A percentile compares a stretch with the other conserved stretches of the same genome.
phyloP scores from a whole-genome alignment of 2,329 filamentous ascomycete genomes.

The Fusarium coffeatum region DNA sequence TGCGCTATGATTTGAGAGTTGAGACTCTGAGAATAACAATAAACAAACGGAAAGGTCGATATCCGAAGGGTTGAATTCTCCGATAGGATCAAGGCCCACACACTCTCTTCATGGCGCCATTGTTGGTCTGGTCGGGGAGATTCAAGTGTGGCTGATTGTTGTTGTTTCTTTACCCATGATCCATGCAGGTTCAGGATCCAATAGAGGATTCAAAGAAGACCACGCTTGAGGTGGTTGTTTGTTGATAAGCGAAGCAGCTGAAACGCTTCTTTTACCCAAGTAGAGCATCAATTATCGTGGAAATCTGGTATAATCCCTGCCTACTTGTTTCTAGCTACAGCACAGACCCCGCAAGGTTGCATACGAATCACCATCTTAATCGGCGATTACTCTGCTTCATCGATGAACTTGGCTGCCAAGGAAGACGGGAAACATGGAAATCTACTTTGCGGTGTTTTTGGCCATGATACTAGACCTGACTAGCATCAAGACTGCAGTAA shows the following conservation, averaged over 20 bases:
- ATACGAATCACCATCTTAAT: constrained; percentile 23
- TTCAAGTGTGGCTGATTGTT: constrained; percentile 28
- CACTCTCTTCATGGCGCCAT: constrained; percentile 27
- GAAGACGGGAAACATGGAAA: constrained; percentile 30
- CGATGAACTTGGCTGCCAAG: constrained; percentile 24
- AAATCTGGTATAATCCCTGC: constrained; percentile 3
- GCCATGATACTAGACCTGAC: neutral
- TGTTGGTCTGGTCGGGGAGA: constrained; percentile 22
- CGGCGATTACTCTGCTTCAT: constrained; percentile 33
- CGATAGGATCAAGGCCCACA: constrained; percentile 33
- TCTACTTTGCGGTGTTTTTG: constrained; percentile 30
- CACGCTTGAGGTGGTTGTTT: constrained; percentile 13
- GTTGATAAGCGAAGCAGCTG: constrained; percentile 32
- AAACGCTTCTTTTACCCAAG: constrained; percentile 19
- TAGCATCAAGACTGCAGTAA: neutral
- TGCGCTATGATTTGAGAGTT: constrained; percentile 21
- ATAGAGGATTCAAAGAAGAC: constrained; percentile 9
- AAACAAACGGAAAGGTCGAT: constrained; percentile 40
- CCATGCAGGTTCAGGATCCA: constrained; percentile 21
- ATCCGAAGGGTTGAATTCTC: constrained; percentile 38
- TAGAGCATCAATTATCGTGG: neutral
- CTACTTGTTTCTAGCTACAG: constrained; percentile 14
- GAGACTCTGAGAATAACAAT: constrained; percentile 22
- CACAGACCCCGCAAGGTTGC: constrained; percentile 17
- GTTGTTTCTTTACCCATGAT: constrained; percentile 27